phyloP scores from a whole-genome alignment of 371 early-diverging fungal species.

The Synchytrium microbalum region DNA sequence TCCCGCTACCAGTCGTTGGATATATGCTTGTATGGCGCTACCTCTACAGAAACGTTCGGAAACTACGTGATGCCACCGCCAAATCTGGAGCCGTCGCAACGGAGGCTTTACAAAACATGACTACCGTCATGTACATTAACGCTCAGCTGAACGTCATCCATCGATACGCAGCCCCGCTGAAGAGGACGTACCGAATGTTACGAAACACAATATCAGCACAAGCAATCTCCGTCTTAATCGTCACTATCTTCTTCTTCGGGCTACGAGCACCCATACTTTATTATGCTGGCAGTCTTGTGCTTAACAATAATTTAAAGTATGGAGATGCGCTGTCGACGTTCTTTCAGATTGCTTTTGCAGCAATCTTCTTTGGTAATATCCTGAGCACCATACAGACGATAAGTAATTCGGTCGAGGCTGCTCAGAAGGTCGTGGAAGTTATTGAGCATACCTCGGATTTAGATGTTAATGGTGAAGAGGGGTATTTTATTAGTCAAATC shows the following conservation, averaged over 20 bases:
- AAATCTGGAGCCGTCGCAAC: conserved; percentile 57
- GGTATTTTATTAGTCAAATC: too few relatives aligned
- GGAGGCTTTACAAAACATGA: neutral
- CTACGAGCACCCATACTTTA: neutral
- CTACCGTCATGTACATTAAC: conserved; percentile 71
- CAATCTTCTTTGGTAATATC: conserved; percentile 17
- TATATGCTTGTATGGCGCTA: conserved; percentile 58
- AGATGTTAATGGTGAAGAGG: conserved; percentile 41
- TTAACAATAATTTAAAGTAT: neutral
- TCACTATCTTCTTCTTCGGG: conserved; percentile 4
- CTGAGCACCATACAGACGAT: conserved; percentile 31
- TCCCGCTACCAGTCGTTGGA: conserved; percentile 27
- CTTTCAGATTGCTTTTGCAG: neutral
- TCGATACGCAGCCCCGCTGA: conserved; percentile 50
- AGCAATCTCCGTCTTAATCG: too few relatives aligned
- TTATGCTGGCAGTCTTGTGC: neutral
- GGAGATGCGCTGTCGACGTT: neutral
- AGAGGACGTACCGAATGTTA: too few relatives aligned
- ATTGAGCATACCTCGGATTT: conserved; percentile 59
- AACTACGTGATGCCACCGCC: conserved; percentile 54
- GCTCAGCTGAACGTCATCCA: conserved; percentile 59
- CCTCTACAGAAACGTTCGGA: conserved; percentile 38
- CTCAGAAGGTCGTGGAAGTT: conserved; percentile 58
- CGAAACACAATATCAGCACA: too few relatives aligned
- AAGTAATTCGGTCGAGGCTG: conserved; percentile 65